Conservation (phyloP, 768 basidiomycete genomes). For the Harrya chromipes region DNA sequence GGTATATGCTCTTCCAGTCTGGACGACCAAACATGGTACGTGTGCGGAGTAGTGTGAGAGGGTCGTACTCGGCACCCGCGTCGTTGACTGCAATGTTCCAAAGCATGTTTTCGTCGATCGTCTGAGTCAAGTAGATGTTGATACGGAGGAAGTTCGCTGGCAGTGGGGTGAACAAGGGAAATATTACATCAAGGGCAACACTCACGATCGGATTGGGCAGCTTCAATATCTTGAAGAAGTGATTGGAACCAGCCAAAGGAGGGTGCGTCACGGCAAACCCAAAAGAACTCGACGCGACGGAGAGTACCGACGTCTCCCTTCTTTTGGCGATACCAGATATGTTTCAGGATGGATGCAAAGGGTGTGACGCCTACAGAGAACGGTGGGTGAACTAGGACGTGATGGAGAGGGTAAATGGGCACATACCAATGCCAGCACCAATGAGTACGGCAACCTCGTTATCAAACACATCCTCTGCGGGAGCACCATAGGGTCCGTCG, state of each 20-base stretch:
- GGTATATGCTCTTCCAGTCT: constrained; percentile 82
- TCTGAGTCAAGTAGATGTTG: constrained; percentile 87
- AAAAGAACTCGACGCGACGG: constrained; percentile 90
- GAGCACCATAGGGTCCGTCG: constrained; percentile 92
- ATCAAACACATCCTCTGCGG: constrained; percentile 86
- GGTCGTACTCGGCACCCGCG: constrained; percentile 81
- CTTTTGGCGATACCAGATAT: constrained; percentile 93
- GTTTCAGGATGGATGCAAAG: constrained; percentile 91
- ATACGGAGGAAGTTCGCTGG: constrained; percentile 90
- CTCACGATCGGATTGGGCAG: constrained; percentile 85
- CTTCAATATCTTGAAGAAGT: constrained; percentile 83
- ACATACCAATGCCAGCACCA: constrained; percentile 87
- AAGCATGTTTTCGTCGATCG: constrained; percentile 81
- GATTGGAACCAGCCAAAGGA: constrained; percentile 98
- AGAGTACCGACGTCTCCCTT: constrained; percentile 73
- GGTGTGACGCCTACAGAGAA: constrained; percentile 73
- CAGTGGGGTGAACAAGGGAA: constrained; percentile 10
- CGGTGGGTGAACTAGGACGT: not conserved
- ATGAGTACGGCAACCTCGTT: constrained; percentile 87
- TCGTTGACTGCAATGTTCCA: constrained; percentile 92
- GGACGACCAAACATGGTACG: constrained; percentile 92
- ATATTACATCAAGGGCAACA: constrained; percentile 9
- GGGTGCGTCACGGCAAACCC: constrained; percentile 92
- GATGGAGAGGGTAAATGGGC: not conserved
- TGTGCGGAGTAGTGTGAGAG: constrained; percentile 82